Evolutionary conservation across 164 flowering plant genomes (phyloP).

Genomic region (Umbilicus rupestris): DNA sequence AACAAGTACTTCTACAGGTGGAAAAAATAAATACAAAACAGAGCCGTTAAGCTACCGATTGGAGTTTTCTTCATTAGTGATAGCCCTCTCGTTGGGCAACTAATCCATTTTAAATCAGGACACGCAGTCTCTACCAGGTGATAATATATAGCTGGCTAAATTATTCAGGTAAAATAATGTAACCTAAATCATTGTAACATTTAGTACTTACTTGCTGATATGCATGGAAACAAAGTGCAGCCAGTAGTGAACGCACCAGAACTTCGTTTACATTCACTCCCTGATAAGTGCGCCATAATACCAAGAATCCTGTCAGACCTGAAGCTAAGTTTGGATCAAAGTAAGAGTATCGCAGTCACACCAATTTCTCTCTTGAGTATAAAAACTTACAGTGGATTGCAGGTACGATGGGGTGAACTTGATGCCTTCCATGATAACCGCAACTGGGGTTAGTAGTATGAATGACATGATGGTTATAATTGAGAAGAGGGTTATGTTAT

Average conservation of each 20-base stretch:
- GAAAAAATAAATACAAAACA: background rate
- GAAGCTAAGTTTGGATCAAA: background rate
- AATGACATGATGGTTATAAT: slow-evolving; percentile 67
- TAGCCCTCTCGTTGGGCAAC: background rate
- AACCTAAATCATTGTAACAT: background rate
- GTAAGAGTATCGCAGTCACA: background rate
- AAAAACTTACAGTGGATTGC: slow-evolving; percentile 43
- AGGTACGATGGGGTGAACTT: slow-evolving; percentile 54
- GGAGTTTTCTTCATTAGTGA: background rate
- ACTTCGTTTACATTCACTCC: slow-evolving; percentile 10
- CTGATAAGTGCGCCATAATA: background rate
- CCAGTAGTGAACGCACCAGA: slow-evolving; percentile 3
- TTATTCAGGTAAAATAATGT: background rate
- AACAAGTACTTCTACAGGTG: background rate
- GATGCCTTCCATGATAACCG: slow-evolving; percentile 52
- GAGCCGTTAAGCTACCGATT: background rate
- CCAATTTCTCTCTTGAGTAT: background rate
- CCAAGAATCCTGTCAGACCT: background rate
- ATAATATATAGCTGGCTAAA: background rate
- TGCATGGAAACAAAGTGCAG: slow-evolving; percentile 9
- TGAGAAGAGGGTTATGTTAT: slow-evolving; percentile 69
- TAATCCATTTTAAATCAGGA: background rate
- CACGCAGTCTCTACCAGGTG: background rate
- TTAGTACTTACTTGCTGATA: slow-evolving; percentile 11
- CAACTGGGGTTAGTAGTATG: slow-evolving; percentile 41